phyloP scores from a whole-genome alignment of 2,329 filamentous ascomycete genomes.

The Colletotrichum somersetense region DNA sequence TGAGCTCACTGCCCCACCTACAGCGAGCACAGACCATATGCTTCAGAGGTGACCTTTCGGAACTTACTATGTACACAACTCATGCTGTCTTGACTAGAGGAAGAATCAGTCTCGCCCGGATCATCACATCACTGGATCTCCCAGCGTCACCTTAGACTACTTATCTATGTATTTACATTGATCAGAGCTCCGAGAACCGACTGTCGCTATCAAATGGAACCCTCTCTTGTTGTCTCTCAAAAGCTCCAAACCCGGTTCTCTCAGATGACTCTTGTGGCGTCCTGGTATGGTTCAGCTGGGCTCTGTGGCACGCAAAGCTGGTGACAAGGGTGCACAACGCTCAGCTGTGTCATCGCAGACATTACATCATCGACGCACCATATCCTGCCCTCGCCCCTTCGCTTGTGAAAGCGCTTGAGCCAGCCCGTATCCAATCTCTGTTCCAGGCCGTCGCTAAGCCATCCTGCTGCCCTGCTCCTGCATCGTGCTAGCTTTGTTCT shows the following conservation, averaged over 20 bases:
- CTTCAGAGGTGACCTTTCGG: conserved; percentile 6
- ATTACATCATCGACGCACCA: conserved; percentile 36
- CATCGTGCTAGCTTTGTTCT: conserved; percentile 34
- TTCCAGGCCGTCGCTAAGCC: conserved; percentile 14
- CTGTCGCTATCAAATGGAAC: conserved; percentile 4
- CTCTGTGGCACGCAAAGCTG: conserved; percentile 28
- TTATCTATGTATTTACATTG: background rate
- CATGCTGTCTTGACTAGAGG: too few relatives aligned
- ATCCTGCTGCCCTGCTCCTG: conserved; percentile 14
- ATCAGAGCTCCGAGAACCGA: conserved; percentile 27
- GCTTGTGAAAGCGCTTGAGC: conserved; percentile 23
- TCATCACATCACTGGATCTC: conserved; percentile 3
- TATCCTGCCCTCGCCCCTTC: conserved; percentile 1
- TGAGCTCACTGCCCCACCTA: conserved; percentile 23
- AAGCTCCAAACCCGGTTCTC: background rate
- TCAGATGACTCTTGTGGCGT: background rate
- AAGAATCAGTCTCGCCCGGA: background rate
- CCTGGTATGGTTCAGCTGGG: background rate
- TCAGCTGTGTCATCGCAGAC: conserved; percentile 19
- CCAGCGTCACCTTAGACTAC: conserved; percentile 11
- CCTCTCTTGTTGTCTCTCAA: background rate
- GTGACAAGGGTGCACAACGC: conserved; percentile 22
- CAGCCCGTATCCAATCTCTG: conserved; percentile 20
- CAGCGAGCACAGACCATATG: conserved; percentile 24
- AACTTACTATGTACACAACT: background rate